phyloP scores from a whole-genome alignment of 192 early-diverging fungal genomes.

The Chytriomyces confervae region DNA sequence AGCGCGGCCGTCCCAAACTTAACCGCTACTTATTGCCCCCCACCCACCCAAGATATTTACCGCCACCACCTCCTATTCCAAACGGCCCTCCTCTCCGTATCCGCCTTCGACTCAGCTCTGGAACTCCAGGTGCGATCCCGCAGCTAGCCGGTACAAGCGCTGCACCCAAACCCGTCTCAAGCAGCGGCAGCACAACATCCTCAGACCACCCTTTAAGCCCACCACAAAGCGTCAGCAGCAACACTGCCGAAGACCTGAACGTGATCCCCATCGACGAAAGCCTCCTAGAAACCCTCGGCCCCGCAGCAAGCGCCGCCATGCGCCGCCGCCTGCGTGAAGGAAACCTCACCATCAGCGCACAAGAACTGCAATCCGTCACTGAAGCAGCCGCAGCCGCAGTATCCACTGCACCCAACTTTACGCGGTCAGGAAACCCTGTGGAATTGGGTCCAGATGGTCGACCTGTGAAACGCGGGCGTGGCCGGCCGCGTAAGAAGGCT shows the following conservation, averaged over 20 bases:
- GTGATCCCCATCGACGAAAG: slow-evolving; percentile 67
- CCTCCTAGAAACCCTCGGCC: slow-evolving; percentile 67
- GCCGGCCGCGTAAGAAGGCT: slow-evolving; percentile 1
- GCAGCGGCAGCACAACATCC: background rate
- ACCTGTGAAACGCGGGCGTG: slow-evolving; percentile 18
- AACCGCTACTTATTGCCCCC: slow-evolving; percentile 20
- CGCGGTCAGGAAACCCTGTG: background rate
- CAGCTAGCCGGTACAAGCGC: no score
- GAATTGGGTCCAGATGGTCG: slow-evolving; percentile 14
- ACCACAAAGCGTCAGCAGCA: slow-evolving; percentile 64
- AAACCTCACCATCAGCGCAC: background rate
- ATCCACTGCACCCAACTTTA: background rate
- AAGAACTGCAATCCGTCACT: background rate
- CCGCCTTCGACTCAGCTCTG: background rate
- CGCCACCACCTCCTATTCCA: background rate
- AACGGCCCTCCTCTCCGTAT: background rate
- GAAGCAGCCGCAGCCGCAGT: background rate
- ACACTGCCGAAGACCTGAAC: slow-evolving; percentile 37
- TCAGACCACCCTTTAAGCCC: slow-evolving; percentile 9
- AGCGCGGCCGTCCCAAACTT: slow-evolving; percentile 26
- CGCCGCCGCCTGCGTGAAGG: slow-evolving; percentile 7
- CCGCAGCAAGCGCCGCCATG: slow-evolving; percentile 16
- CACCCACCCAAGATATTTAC: slow-evolving; percentile 14
- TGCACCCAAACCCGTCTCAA: background rate
- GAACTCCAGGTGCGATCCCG: background rate